Conservation (phyloP, 179 eudicot species). For the Amaranthus tricolor region DNA sequence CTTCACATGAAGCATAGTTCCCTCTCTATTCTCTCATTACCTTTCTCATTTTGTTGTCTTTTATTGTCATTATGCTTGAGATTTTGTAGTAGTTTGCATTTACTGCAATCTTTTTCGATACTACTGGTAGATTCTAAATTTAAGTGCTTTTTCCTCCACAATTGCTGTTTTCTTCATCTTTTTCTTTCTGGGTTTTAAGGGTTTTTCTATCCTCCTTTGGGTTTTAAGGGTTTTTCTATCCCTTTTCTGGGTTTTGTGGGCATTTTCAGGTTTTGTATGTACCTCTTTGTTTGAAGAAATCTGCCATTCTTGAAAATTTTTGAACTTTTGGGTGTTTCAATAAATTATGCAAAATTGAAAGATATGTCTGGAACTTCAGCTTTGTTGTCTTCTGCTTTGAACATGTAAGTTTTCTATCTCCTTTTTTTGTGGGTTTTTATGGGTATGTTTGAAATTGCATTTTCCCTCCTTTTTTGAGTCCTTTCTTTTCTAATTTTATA, state of each 20-base stretch:
- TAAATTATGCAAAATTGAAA: conserved; percentile 18
- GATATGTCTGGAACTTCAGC: conserved; percentile 26
- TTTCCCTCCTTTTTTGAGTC: conserved; percentile 30
- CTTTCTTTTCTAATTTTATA: conserved; percentile 11
- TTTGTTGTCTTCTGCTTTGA: conserved; percentile 16
- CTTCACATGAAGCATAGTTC: conserved; percentile 32
- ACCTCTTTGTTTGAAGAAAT: conserved; percentile 3
- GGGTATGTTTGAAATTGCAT: conserved; percentile 29
- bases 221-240: conserved; percentile 21
- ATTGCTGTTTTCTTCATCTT: not conserved
- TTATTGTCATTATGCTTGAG: not conserved
- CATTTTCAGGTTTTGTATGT: not conserved
- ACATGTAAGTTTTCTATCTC: conserved; percentile 25
- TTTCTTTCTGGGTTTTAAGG: not conserved
- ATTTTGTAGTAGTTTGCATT: not conserved
- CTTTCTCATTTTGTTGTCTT: not conserved
- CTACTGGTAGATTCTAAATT: not conserved
- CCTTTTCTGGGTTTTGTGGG: conserved; percentile 13
- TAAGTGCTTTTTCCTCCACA: too few species aligned
- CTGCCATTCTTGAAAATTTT: conserved; percentile 26
- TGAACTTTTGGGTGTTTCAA: not conserved
- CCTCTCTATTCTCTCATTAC: conserved; percentile 1
- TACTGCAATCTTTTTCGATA: not conserved
- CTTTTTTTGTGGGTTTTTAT: not conserved
- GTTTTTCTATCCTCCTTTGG: not conserved